Conservation (phyloP, 352 stramenopile species). For the Phytophthora constricta region DNA sequence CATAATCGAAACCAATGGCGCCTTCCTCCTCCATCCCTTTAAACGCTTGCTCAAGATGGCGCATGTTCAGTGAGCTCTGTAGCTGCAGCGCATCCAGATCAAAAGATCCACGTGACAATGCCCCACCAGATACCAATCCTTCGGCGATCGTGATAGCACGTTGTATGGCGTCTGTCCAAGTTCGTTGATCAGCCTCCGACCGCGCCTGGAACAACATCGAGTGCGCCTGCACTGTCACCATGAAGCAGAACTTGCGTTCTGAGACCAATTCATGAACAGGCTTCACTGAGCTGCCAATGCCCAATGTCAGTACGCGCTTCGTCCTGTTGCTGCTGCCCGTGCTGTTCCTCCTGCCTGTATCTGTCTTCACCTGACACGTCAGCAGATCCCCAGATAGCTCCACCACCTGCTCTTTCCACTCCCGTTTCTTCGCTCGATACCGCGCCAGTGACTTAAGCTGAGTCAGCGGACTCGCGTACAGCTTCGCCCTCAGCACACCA, state of each 20-base stretch:
- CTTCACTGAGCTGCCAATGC: constrained; percentile 61
- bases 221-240: constrained; percentile 64
- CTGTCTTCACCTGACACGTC: constrained; percentile 47
- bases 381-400: constrained; percentile 71
- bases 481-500: constrained; percentile 56
- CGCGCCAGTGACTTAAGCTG: constrained; percentile 68
- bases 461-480: constrained; percentile 59
- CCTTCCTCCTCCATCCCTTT: constrained; percentile 40
- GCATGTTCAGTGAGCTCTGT: constrained; percentile 63
- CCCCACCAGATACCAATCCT: constrained; percentile 51
- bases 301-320: constrained; percentile 52
- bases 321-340: constrained; percentile 29
- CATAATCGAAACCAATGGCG: constrained; percentile 19
- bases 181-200: constrained; percentile 48
- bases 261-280: constrained; percentile 67
- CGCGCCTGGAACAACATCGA: constrained; percentile 73
- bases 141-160: constrained; percentile 76
- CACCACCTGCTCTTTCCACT: constrained; percentile 72
- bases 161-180: constrained; percentile 71
- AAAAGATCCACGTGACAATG: constrained; percentile 39
- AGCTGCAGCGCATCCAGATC: constrained; percentile 62
- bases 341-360: constrained; percentile 20
- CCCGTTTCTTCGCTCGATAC: constrained; percentile 39
- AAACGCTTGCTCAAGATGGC: constrained; percentile 39
- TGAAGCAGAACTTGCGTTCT: constrained; percentile 71